phyloP scores from a whole-genome alignment of 805 yeast genomes.

The Wickerhamomyces silvicola region DNA sequence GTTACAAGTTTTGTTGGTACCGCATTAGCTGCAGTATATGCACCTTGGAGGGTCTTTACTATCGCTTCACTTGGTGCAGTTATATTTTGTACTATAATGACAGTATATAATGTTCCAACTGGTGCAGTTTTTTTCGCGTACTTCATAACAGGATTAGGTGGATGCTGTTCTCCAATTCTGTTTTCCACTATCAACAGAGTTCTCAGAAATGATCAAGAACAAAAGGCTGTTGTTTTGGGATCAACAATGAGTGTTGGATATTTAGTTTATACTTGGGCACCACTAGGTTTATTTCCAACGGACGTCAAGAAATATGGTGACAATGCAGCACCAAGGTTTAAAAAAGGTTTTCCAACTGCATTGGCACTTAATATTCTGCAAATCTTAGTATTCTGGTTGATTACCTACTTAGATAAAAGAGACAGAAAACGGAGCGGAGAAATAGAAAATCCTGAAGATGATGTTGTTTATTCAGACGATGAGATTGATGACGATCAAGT shows the following conservation, averaged over 20 bases:
- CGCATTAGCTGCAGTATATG: too few relatives aligned
- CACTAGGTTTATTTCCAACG: constrained; percentile 3
- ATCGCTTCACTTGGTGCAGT: too few relatives aligned
- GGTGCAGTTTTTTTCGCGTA: constrained; percentile 1
- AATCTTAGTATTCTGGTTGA: background rate
- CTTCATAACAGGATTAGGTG: background rate
- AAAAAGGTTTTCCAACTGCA: constrained; percentile 1
- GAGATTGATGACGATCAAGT: background rate
- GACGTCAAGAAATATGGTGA: background rate
- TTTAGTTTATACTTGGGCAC: constrained; percentile 3
- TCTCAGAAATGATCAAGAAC: constrained; percentile 3
- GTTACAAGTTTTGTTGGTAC: background rate
- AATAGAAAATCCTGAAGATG: background rate
- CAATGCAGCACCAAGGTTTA: constrained; percentile 1
- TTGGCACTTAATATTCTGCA: background rate
- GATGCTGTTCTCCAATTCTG: constrained; percentile 2
- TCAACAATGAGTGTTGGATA: constrained; percentile 3
- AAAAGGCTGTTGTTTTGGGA: constrained; percentile 1
- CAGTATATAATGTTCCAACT: constrained; percentile 1
- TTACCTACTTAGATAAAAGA: constrained; percentile 1
- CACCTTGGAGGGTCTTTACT: too few relatives aligned
- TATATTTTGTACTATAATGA: constrained; percentile 1
- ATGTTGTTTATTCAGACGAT: background rate
- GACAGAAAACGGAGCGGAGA: background rate
- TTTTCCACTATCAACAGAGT: constrained; percentile 1